Evolutionary conservation across 2,329 filamentous ascomycete species (phyloP), one percentile per base, ranked within the genome.

Genomic region (Tolypocladium sp.): DNA sequence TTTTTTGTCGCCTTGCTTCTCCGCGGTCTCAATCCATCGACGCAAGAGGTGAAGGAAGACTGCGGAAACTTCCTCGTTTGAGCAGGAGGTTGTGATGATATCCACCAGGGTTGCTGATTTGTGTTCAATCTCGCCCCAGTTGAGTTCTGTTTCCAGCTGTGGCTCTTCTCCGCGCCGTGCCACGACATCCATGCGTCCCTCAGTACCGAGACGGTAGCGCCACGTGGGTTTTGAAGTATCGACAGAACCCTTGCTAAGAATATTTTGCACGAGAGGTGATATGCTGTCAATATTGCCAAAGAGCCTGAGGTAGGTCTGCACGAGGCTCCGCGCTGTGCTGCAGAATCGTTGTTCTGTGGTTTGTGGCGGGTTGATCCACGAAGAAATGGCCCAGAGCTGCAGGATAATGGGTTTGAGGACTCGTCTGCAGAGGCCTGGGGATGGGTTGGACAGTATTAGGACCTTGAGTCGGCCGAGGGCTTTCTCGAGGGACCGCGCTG

Each of bases 381-480:
- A 82, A 1, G 82, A 74, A 20, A 90, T 67, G 1, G 79, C 76
- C 88, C 88, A 91, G 0, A 91, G 72, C 1, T 86, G 81, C 5
- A 85, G 70, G 3, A 88, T 64, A 2, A 89, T 67, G 0, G 83
- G 83, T 3, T 76, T 74, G 2, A 90, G 70, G 0, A 91, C 73
- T 56, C 88, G 77, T 62, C 80, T 85, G 52, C 85, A 82, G 12
- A 90, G 71, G 0, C 85, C 85, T 0, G 86, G 83, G 58, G 89
- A 87, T 0, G 86, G 86, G 65, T 88, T 87, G 0, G 85, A 87
- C 25, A 82, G 75, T 1, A 86, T 68, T 1, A 91, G 71, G 0
- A 79, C 75, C 41, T 76, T 77, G 1, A 91, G 69, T 20, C 86
- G 78, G 38, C 73, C 76, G 2, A 91, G 67, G 1, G 83, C 79